phyloP scores from a whole-genome alignment of 2,329 filamentous ascomycete species.

The Chrysoporthe deuterocubensis region DNA sequence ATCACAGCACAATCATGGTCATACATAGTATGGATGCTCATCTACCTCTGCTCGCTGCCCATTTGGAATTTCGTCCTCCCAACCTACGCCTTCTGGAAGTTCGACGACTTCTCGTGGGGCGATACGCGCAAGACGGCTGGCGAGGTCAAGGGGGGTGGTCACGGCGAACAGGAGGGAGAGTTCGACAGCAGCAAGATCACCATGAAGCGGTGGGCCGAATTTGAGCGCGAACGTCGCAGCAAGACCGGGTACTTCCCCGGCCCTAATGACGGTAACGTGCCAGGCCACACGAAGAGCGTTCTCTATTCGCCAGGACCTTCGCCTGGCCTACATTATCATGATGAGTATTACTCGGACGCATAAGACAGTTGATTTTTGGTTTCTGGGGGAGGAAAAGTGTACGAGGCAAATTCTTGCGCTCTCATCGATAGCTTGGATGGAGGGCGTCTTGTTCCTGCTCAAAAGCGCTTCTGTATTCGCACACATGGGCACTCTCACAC shows the following conservation, averaged over 20 bases:
- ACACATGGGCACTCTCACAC: no score
- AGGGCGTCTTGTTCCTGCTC: background rate
- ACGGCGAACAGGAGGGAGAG: conserved; percentile 85
- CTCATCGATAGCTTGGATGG: background rate
- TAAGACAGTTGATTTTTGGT: conserved; percentile 33
- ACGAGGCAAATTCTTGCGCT: background rate
- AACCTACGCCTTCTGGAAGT: conserved; percentile 97
- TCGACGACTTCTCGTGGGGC: conserved; percentile 99
- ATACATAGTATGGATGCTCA: conserved; percentile 95
- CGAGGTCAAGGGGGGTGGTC: conserved; percentile 81
- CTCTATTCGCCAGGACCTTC: conserved; percentile 46
- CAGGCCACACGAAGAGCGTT: conserved; percentile 39
- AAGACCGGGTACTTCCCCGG: conserved; percentile 53
- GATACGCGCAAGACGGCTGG: conserved; percentile 95
- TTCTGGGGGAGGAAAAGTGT: background rate
- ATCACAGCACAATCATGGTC: conserved; percentile 91
- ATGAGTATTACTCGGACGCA: conserved; percentile 60
- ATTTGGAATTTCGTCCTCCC: conserved; percentile 98
- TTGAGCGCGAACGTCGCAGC: conserved; percentile 70
- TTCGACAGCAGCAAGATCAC: conserved; percentile 99
- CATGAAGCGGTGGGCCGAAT: conserved; percentile 98
- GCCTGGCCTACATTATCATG: conserved; percentile 51
- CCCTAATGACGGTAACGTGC: conserved; percentile 54
- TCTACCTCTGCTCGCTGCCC: conserved; percentile 90
- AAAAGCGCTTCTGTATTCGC: conserved; percentile 11